Conservation (phyloP, 1,139 yeast genomes). For the Scheffersomyces titani region DNA sequence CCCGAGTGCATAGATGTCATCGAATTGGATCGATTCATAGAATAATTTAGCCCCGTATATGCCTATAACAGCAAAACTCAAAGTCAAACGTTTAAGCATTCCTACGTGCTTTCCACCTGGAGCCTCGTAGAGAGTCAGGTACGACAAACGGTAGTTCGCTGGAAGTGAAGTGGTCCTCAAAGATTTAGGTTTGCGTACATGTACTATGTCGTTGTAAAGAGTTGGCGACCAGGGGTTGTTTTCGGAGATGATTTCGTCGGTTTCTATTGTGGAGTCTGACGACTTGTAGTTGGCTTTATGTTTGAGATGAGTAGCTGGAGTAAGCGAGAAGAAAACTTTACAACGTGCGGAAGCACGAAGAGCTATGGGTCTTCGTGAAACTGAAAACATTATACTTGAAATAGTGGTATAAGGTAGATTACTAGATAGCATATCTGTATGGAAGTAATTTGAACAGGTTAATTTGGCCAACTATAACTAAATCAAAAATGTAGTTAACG, state of each 20-base stretch:
- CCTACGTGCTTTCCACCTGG: slow-evolving; percentile 60
- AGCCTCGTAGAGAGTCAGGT: slow-evolving; percentile 56
- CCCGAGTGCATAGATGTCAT: slow-evolving; percentile 52
- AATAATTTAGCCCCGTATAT: slow-evolving; percentile 56
- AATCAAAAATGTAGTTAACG: not conserved
- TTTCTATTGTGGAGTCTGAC: slow-evolving; percentile 38
- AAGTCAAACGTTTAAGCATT: slow-evolving; percentile 51
- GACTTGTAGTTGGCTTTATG: slow-evolving; percentile 23
- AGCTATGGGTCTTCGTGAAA: not conserved
- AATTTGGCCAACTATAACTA: not conserved
- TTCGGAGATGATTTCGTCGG: slow-evolving; percentile 43
- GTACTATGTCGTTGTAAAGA: slow-evolving; percentile 38
- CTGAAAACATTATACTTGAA: not conserved
- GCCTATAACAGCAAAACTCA: slow-evolving; percentile 58
- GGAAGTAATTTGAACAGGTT: too few relatives aligned
- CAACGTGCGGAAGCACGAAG: not conserved
- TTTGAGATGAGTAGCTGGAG: not conserved
- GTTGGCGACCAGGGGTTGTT: slow-evolving; percentile 55
- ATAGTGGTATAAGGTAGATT: not conserved
- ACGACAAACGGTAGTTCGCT: slow-evolving; percentile 49
- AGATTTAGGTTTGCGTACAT: slow-evolving; percentile 23
- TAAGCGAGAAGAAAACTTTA: not conserved
- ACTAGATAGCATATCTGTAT: not conserved
- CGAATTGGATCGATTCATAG: slow-evolving; percentile 56
- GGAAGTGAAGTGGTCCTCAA: slow-evolving; percentile 35